phyloP scores from a whole-genome alignment of 305 asterid species.

The Fraxinus floribunda region DNA sequence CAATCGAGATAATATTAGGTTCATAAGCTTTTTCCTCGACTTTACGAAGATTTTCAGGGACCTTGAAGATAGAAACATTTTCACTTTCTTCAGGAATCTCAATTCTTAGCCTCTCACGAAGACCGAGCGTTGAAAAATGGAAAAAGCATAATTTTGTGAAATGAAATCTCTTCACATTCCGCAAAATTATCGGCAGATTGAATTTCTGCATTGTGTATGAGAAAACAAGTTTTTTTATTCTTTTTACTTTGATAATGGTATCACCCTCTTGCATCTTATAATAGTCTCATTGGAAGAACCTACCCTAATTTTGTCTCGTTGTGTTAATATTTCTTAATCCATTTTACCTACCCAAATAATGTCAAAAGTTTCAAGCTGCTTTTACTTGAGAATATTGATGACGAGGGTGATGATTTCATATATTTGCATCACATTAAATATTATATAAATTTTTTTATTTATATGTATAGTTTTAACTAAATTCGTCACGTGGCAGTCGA shows the following conservation, averaged over 20 bases:
- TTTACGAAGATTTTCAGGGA: neutral
- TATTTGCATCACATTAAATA: neutral
- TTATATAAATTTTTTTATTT: no score
- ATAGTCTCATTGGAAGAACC: neutral
- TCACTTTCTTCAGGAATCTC: neutral
- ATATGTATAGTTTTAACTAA: no score
- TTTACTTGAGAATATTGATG: neutral
- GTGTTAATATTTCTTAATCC: neutral
- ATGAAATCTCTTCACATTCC: neutral
- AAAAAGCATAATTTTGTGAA: neutral
- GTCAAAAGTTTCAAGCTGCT: neutral
- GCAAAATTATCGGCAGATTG: neutral
- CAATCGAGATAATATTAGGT: slow-evolving; percentile 13
- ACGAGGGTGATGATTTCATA: neutral
- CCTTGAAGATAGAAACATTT: neutral
- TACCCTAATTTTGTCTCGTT: neutral
- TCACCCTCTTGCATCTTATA: neutral
- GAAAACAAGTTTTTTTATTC: neutral
- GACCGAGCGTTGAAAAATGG: neutral
- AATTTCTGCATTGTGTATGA: neutral
- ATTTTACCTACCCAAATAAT: neutral
- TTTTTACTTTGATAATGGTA: neutral
- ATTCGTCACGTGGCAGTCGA: no score
- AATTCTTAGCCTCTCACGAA: neutral
- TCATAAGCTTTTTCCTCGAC: slow-evolving; percentile 7